phyloP scores from a whole-genome alignment of 1,284 basidiomycete species.

The Puccinia horiana region DNA sequence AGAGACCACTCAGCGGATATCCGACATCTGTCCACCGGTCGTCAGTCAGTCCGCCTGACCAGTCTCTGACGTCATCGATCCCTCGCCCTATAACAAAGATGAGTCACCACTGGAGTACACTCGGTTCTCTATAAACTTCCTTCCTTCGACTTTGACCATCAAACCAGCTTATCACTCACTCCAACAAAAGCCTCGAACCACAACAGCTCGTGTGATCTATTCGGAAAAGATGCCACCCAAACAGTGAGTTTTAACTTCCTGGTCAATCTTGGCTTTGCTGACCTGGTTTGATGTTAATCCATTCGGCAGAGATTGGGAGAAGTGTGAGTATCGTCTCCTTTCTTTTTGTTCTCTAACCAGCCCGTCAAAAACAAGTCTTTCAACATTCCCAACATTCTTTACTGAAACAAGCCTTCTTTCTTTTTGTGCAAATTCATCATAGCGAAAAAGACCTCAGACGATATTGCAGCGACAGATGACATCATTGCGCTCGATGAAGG shows the following conservation, averaged over 20 bases:
- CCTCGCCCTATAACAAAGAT: not conserved
- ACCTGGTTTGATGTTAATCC: not conserved
- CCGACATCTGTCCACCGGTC: not conserved
- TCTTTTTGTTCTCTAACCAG: not conserved
- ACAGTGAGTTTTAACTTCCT: constrained; percentile 22
- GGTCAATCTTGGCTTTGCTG: not conserved
- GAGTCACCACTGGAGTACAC: not conserved
- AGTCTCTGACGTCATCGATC: not conserved
- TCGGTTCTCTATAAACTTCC: too few relatives aligned
- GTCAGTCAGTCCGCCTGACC: not conserved
- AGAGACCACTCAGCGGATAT: not conserved
- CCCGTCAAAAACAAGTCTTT: not conserved
- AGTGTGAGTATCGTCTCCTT: constrained; percentile 12
- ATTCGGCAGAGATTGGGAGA: constrained; percentile 37
- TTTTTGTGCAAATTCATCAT: constrained; percentile 1
- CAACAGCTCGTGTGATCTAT: not conserved
- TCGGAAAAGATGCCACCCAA: constrained; percentile 18
- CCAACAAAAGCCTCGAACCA: not conserved
- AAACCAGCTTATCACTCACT: too few relatives aligned
- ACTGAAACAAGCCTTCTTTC: not conserved
- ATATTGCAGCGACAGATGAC: constrained; percentile 47
- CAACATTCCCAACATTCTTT: not conserved
- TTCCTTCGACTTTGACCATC: too few relatives aligned
- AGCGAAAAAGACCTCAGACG: constrained; percentile 50
- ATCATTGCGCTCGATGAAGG: constrained; percentile 85